A percentile compares a stretch with the other conserved stretches of the same genome.
These are phyloP conservation scores for Flagelloscypha sp. DNA, from an alignment of 768 basidiomycete genomes.

Conservation along the genomic window DNA sequence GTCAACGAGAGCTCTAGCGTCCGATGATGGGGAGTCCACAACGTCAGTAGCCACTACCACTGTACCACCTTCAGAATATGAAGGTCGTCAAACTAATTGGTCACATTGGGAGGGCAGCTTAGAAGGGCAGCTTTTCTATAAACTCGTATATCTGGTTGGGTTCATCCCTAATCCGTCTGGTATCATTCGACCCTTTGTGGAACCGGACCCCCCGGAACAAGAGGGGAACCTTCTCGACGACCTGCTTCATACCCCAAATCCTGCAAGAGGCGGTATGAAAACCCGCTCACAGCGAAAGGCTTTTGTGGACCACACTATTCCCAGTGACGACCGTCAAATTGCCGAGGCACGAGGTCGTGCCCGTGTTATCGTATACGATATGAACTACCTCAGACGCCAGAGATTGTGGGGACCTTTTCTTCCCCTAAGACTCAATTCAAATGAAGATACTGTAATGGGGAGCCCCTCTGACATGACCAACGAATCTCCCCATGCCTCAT, in stretches of 20 bases:
- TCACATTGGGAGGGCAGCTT: conserved; percentile 19
- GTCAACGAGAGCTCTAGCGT: too few species aligned
- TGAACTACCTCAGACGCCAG: conserved; percentile 22
- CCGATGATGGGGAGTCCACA: too few species aligned
- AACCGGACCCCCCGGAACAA: too few species aligned
- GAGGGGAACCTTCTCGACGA: neutral
- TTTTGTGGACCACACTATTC: neutral
- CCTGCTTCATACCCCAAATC: neutral
- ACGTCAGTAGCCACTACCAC: conserved; percentile 2
- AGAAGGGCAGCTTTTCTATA: conserved; percentile 29
- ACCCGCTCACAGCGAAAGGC: neutral
- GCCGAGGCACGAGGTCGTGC: conserved; percentile 21
- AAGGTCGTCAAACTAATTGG: conserved; percentile 9
- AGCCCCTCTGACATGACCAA: too few species aligned
- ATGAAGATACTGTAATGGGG: conserved; percentile 5
- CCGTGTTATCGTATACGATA: conserved; percentile 27
- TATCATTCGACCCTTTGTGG: too few species aligned
- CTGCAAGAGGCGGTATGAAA: too few species aligned
- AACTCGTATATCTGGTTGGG: conserved; percentile 36
- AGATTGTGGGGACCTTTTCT: conserved; percentile 30
- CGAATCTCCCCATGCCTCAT: too few species aligned
- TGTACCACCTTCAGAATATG: conserved; percentile 12
- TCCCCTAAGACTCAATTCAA: conserved; percentile 10
- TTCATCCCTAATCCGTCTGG: conserved; percentile 24
- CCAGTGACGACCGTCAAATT: conserved; percentile 6